Base-by-base conservation (phyloP, 768 basidiomycete species). In the Suillus bovinus region DNA sequence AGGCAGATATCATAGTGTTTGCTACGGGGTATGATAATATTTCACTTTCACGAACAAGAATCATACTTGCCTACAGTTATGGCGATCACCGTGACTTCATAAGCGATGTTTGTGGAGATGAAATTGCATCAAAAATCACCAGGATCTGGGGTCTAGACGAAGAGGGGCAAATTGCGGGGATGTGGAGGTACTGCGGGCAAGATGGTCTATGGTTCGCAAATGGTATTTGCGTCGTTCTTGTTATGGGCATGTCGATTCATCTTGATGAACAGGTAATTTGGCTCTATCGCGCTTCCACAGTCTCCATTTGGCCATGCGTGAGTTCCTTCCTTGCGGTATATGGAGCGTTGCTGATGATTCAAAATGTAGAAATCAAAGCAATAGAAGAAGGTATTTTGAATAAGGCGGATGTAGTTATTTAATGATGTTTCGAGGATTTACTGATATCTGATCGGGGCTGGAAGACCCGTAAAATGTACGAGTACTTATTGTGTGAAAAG, bases 141-240 rank as follows among this genome's bases (percentile, higher is more conserved):
- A 73, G 76, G 16, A 71, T 90, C 17, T 86, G 89, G 90, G 85
- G 87, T 20, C 61, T 88, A 53, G 80, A 87, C 64, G 74, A 79
- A 24, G 86, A 92, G 74, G 86, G 88, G 0, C 88, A 90, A 69
- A 68, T 85, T 29, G 73, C 78, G 2, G 79, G 82, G 2, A 66
- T 69, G n/a, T 76, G 73, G 72, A 69, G 70, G 58, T 62, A 73
- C 31, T 72, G 64, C 44, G 74, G 76, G 20, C 69, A 77, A 46
- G 73, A 81, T 1, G 80, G 81, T 27, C 55, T 73, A 33, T 73
- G 73, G 72, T 73, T 74, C 20, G 66, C 65, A 31, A 13, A 71
- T 27, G 73, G 72, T 74, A 36, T 56, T 33, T 4, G 22, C 9
- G 2, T 24, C 4, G 1, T 24, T 34, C 9, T 24, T 24, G 22